A percentile compares a stretch with the other conserved stretches of the same genome.
phyloP scores from a whole-genome alignment of 805 yeast genomes.

The Wickerhamomyces chambardii region DNA sequence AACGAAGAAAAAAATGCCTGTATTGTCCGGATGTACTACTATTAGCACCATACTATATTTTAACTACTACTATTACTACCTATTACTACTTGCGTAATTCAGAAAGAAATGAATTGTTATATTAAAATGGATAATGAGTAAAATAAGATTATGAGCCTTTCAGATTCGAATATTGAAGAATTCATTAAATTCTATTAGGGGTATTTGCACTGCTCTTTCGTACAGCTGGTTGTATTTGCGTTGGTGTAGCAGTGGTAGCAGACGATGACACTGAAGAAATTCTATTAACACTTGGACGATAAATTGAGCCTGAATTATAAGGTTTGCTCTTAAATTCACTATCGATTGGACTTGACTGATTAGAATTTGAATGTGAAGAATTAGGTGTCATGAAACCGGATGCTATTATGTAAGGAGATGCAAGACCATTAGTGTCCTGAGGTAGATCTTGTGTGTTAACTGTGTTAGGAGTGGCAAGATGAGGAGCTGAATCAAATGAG shows the following conservation, averaged over 20 bases:
- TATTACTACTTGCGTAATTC: too few relatives aligned
- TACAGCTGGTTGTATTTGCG: too few relatives aligned
- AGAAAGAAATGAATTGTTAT: too few relatives aligned
- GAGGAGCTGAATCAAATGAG: conserved; percentile 17
- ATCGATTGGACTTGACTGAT: conserved; percentile 9
- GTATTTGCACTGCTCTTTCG: too few relatives aligned
- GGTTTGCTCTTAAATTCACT: conserved; percentile 15
- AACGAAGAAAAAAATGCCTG: too few relatives aligned
- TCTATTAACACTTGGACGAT: conserved; percentile 9
- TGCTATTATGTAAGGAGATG: conserved; percentile 61
- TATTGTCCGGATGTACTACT: too few relatives aligned
- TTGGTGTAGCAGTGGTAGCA: background rate
- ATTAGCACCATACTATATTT: too few relatives aligned
- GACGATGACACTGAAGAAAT: background rate
- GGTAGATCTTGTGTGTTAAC: conserved; percentile 27
- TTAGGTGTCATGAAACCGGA: conserved; percentile 34
- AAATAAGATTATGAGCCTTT: too few relatives aligned
- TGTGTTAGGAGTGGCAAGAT: conserved; percentile 20
- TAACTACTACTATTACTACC: too few relatives aligned
- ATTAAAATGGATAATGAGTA: too few relatives aligned
- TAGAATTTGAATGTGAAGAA: conserved; percentile 3
- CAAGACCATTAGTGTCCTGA: conserved; percentile 35
- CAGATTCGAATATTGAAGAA: too few relatives aligned
- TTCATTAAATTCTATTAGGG: too few relatives aligned
- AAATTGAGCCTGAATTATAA: conserved; percentile 10